Percentiles rank a stretch among this genome's conserved stretches.
Evolutionary conservation across 2,329 filamentous ascomycete species (phyloP).

Genomic region (Macroventuria anomochaeta): DNA sequence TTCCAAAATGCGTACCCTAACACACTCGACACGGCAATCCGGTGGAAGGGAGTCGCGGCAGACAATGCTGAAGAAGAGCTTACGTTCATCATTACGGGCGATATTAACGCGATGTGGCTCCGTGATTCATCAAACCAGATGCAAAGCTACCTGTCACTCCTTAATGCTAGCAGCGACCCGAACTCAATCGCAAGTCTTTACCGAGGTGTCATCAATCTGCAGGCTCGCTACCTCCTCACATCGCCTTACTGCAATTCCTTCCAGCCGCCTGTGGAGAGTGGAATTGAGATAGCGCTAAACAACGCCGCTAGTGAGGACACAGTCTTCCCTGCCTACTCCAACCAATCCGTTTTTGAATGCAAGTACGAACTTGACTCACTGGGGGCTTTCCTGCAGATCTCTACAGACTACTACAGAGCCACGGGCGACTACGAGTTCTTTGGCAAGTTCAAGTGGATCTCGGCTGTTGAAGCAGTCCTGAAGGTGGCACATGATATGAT

Average conservation of each 20-base stretch:
- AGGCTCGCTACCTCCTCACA: conserved; percentile 70
- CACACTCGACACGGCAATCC: conserved; percentile 75
- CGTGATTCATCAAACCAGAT: conserved; percentile 70
- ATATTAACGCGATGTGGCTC: conserved; percentile 65
- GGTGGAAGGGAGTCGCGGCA: conserved; percentile 68
- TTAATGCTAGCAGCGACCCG: conserved; percentile 60
- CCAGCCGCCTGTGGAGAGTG: conserved; percentile 58
- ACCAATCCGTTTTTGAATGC: conserved; percentile 58
- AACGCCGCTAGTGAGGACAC: conserved; percentile 49
- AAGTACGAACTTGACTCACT: conserved; percentile 62
- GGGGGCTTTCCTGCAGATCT: conserved; percentile 59
- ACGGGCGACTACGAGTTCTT: conserved; percentile 59
- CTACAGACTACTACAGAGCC: conserved; percentile 56
- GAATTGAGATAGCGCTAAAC: conserved; percentile 50
- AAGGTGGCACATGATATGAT: conserved; percentile 56
- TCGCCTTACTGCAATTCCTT: conserved; percentile 63
- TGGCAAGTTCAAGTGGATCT: conserved; percentile 55
- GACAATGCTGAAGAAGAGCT: conserved; percentile 68
- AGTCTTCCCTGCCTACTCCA: conserved; percentile 53
- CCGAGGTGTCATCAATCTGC: conserved; percentile 74
- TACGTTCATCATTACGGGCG: conserved; percentile 65
- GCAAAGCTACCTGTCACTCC: conserved; percentile 70
- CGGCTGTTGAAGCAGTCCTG: conserved; percentile 54
- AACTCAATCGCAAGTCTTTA: conserved; percentile 71
- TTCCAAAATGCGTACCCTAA: conserved; percentile 78